Evolutionary conservation across 208 protist species (phyloP).

Genomic region (Leishmania guyanensis): DNA sequence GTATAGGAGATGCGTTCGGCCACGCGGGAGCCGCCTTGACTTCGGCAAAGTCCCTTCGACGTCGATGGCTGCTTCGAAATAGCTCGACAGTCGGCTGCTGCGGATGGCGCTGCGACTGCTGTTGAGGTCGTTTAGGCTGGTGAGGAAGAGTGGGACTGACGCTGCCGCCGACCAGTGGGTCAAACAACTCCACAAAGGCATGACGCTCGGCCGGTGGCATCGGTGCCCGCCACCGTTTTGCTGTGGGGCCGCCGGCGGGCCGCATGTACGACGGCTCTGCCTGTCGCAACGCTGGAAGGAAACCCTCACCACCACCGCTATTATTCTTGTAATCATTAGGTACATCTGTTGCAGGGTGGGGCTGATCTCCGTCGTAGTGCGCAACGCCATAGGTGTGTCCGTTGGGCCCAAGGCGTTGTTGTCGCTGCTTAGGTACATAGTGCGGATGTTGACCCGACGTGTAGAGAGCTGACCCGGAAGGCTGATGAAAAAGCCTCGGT

Average conservation of each 20-base stretch:
- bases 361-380: background rate
- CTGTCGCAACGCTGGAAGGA: background rate
- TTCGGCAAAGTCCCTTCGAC: background rate
- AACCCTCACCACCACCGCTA: background rate
- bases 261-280: background rate
- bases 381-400: background rate
- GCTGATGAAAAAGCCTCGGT: background rate
- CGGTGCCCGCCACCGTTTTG: background rate
- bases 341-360: no score
- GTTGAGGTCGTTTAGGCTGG: background rate
- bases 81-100: background rate
- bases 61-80: background rate
- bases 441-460: background rate
- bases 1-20: background rate
- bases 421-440: background rate
- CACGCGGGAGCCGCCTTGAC: background rate
- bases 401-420: background rate
- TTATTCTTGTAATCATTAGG: background rate
- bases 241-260: background rate
- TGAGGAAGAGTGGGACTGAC: background rate
- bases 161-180: background rate
- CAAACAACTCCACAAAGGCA: background rate
- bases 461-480: background rate
- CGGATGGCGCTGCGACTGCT: background rate
- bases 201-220: no score